Percentiles rank a stretch among this genome's conserved stretches.
Conservation (phyloP, 2,329 filamentous ascomycete species). For the Pseudopithomyces chartarum region DNA sequence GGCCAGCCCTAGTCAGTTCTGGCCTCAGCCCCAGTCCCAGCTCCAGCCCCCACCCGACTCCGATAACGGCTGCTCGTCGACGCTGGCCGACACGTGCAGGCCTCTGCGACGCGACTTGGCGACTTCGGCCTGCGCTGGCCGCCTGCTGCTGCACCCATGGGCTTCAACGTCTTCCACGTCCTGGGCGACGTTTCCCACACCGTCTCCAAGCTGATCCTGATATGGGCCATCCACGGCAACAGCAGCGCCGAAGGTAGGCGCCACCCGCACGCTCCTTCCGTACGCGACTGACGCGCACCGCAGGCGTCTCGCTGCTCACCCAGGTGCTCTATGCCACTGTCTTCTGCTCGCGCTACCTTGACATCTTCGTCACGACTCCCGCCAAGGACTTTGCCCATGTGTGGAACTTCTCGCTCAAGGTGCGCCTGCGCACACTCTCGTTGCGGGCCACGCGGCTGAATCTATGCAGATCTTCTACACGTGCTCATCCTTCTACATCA, state of each 20-base stretch:
- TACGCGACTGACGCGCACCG: conserved; percentile 7
- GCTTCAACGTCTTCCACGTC: conserved; percentile 68
- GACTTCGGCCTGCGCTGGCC: conserved; percentile 21
- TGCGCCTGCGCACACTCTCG: conserved; percentile 5
- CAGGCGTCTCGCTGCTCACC: conserved; percentile 87
- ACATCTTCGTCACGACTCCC: conserved; percentile 66
- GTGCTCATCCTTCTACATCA: conserved; percentile 79
- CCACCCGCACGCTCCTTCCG: neutral
- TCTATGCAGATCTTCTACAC: conserved; percentile 75
- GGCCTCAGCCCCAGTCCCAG: neutral
- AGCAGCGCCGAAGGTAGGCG: conserved; percentile 76
- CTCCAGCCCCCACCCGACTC: neutral
- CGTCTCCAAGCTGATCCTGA: conserved; percentile 85
- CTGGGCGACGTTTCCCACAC: conserved; percentile 84
- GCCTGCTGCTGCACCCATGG: conserved; percentile 37
- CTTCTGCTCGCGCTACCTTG: conserved; percentile 85
- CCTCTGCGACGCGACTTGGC: conserved; percentile 5
- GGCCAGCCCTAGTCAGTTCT: no score
- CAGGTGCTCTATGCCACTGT: conserved; percentile 86
- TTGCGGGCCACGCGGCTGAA: conserved; percentile 16
- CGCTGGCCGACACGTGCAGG: conserved; percentile 1
- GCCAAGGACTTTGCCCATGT: conserved; percentile 37
- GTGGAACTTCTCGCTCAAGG: conserved; percentile 76
- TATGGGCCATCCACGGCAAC: conserved; percentile 88
- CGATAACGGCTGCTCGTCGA: neutral